Evolutionary conservation across 257 asterid species (phyloP).

Genomic region (Handroanthus guayacan): DNA sequence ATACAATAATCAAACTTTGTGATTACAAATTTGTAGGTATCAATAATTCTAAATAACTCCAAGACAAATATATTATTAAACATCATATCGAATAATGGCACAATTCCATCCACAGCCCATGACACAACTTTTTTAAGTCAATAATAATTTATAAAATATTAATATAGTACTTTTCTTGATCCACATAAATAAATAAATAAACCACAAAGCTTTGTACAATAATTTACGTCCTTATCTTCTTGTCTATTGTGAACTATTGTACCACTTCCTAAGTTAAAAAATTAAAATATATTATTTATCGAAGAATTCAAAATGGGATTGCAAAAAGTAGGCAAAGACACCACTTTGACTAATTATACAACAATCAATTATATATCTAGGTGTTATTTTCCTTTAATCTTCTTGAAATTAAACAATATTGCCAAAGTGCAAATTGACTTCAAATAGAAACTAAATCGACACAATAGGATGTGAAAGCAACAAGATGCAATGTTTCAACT

Average conservation of each 20-base stretch:
- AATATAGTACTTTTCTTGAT: constrained; percentile 25
- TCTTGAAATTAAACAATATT: too few species aligned
- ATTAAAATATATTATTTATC: neutral
- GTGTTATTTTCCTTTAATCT: neutral
- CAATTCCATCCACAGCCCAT: constrained; percentile 11
- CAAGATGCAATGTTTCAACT: too few species aligned
- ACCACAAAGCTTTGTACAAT: neutral
- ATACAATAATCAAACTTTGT: too few species aligned
- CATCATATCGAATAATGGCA: neutral
- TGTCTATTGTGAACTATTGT: constrained; percentile 25
- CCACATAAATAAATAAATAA: constrained; percentile 15
- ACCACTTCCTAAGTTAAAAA: neutral
- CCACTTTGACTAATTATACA: neutral
- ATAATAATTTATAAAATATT: neutral
- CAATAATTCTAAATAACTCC: neutral
- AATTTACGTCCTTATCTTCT: constrained; percentile 25
- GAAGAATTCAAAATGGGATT: constrained; percentile 19
- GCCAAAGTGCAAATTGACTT: too few species aligned
- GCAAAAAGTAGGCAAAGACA: constrained; percentile 20
- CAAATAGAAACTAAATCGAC: too few species aligned
- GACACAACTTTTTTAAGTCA: neutral
- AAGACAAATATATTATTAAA: neutral
- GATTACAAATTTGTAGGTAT: too few species aligned
- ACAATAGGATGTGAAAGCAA: too few species aligned
- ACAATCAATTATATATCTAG: neutral